These are phyloP conservation scores for Aureobasidium musti DNA, from an alignment of 2,329 filamentous ascomycete species.

Conservation along the genomic window DNA sequence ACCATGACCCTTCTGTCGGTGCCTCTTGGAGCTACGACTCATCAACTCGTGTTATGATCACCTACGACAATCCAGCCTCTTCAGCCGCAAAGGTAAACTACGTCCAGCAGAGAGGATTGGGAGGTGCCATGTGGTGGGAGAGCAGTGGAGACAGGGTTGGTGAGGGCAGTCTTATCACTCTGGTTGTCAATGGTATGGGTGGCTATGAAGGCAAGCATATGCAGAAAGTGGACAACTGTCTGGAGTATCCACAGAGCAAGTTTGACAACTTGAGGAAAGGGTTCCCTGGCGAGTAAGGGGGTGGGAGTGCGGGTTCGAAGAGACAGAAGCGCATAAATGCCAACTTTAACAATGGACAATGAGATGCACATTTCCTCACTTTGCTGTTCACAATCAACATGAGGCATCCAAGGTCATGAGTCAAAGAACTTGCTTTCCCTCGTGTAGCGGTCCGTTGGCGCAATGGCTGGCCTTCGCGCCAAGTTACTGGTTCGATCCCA, in stretches of 20 bases:
- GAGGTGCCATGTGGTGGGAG: conserved; percentile 98
- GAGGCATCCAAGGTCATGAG: background rate
- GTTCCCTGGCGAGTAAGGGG: conserved; percentile 41
- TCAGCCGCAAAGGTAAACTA: conserved; percentile 70
- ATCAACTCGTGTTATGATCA: conserved; percentile 66
- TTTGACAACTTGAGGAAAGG: conserved; percentile 56
- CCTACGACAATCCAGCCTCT: conserved; percentile 70
- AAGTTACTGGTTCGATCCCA: conserved; percentile 17
- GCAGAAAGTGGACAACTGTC: conserved; percentile 51
- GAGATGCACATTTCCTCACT: background rate
- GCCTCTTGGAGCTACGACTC: conserved; percentile 79
- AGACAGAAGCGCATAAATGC: no score
- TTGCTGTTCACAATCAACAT: background rate
- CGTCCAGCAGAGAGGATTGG: conserved; percentile 66
- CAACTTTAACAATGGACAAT: no score
- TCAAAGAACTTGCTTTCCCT: background rate
- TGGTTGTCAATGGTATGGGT: conserved; percentile 46
- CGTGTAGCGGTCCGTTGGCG: conserved; percentile 1
- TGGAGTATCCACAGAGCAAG: conserved; percentile 55
- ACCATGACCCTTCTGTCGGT: conserved; percentile 61
- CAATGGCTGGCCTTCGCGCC: background rate
- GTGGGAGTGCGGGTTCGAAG: background rate
- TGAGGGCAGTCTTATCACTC: conserved; percentile 62
- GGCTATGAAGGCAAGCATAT: conserved; percentile 46
- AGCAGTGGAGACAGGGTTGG: conserved; percentile 73